phyloP scores from a whole-genome alignment of 23 red algal genomes.

The Gracilaria gracilis region DNA sequence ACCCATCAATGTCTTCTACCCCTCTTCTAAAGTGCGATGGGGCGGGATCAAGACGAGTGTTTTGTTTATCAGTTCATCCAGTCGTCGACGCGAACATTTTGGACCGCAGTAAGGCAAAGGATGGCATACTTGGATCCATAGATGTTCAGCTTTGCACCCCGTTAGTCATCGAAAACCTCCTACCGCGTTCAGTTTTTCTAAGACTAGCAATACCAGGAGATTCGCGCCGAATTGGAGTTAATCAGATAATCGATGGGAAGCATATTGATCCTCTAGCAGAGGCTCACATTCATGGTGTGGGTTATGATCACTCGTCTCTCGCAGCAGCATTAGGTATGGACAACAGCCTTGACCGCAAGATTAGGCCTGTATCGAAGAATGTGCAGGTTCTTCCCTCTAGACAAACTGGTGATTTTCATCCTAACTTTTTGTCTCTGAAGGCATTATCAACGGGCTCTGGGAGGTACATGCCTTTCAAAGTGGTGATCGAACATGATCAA shows the following conservation, averaged over 20 bases:
- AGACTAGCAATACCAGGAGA: conserved; percentile 56
- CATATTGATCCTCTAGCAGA: conserved; percentile 62
- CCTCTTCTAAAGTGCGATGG: conserved; percentile 61
- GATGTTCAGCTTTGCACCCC: conserved; percentile 74
- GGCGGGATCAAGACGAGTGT: conserved; percentile 32
- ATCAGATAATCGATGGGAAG: conserved; percentile 38
- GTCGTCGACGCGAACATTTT: conserved; percentile 9
- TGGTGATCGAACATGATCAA: conserved; percentile 45
- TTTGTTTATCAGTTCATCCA: conserved; percentile 59
- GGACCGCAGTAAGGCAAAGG: neutral
- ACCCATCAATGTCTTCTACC: neutral
- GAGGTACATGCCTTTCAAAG: conserved; percentile 56
- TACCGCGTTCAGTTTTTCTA: conserved; percentile 48
- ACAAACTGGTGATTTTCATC: conserved; percentile 45
- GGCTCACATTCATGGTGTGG: conserved; percentile 70
- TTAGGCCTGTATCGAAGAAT: neutral
- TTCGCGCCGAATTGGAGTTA: neutral
- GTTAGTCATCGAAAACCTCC: conserved; percentile 69
- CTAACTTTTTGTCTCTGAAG: conserved; percentile 34
- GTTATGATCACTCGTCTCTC: conserved; percentile 43
- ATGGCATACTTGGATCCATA: conserved; percentile 24
- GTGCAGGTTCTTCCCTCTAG: conserved; percentile 1
- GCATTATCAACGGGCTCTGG: conserved; percentile 49
- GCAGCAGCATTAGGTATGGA: conserved; percentile 56
- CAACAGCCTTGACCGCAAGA: conserved; percentile 53